These are phyloP conservation scores for Hemerocallis citrina DNA, from an alignment of 106 monocot species.

Conservation along the genomic window DNA sequence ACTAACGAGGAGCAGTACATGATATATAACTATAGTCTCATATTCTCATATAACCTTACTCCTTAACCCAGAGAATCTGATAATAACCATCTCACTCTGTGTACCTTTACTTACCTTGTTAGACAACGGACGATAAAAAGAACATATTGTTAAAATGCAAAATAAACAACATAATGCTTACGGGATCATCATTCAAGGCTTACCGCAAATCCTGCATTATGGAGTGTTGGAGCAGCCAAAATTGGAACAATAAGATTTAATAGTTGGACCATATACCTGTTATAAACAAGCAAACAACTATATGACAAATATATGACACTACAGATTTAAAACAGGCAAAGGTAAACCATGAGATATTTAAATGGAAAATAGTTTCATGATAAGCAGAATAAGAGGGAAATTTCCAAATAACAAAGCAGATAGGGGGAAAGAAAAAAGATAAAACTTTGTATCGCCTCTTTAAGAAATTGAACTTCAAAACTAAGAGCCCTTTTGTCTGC, in stretches of 20 bases:
- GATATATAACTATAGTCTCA: background rate
- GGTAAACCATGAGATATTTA: too few species aligned
- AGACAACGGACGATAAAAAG: background rate
- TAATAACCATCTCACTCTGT: background rate
- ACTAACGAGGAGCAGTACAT: background rate
- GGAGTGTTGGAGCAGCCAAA: conserved; percentile 74
- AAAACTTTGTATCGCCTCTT: too few species aligned
- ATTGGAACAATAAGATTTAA: conserved; percentile 65
- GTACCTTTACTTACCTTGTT: background rate
- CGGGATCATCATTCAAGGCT: conserved; percentile 11
- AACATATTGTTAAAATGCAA: background rate
- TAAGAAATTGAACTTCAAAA: background rate
- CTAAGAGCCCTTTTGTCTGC: background rate
- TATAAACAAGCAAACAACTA: background rate
- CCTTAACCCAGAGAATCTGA: background rate
- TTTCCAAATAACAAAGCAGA: too few species aligned
- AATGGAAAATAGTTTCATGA: background rate
- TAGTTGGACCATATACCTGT: conserved; percentile 89
- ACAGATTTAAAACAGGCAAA: background rate
- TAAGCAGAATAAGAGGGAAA: too few species aligned
- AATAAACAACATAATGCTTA: background rate
- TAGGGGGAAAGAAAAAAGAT: background rate
- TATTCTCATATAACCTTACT: background rate
- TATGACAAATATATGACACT: background rate
- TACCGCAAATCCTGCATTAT: conserved; percentile 96